Evolutionary conservation across 345 rosid genomes (phyloP), one percentile per base, ranked within the genome.

Genomic region (Hevea brasiliensis): DNA sequence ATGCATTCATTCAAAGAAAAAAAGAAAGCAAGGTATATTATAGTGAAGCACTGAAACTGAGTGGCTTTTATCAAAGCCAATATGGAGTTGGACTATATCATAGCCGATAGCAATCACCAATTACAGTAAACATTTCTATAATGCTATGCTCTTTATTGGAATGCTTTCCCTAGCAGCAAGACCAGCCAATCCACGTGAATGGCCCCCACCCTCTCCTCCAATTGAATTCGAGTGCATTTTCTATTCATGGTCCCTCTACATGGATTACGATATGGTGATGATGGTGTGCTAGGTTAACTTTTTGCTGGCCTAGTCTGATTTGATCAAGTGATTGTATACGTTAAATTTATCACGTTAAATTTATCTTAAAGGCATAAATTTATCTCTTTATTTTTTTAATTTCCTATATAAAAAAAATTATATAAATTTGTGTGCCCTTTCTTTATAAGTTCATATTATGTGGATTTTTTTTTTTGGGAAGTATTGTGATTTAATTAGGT

Each of bases 161-260:
- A 37, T 54, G 29, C 69, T 77, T 67, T 71, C 65, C 29, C 15
- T 27, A 69, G 44, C 51, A 40, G 71, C 24, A 61, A 65, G 66
- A 35, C 53, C 51, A 11, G 26, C 65, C 64, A 70, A 1, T 70
- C 74, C 80, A 79, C 81, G 85, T 82, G 83, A 79, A 8, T 15
- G 76, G 74, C 61, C 67, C 74, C 85, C 78, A 41, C 70, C 0
- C 14, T 72, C 65, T 72, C 55, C 77, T 65, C 73, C 73, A 21
- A 68, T 65, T 66, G 64, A 44, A 75, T 72, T 72, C 44, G 26
- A 72, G 32, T 64, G 47, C 71, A 37, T 54, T 60, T 54, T 70
- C 70, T 23, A 51, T 54, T 32, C 37, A 32, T 32, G 37, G 37
- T 2, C 37, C 37, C 37, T 32, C 37, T 32, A 32, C 37, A 32